A percentile compares a stretch with the other conserved stretches of the same genome.
Evolutionary conservation across 2,329 filamentous ascomycete genomes (phyloP).

Genomic region (Fusarium hostae): DNA sequence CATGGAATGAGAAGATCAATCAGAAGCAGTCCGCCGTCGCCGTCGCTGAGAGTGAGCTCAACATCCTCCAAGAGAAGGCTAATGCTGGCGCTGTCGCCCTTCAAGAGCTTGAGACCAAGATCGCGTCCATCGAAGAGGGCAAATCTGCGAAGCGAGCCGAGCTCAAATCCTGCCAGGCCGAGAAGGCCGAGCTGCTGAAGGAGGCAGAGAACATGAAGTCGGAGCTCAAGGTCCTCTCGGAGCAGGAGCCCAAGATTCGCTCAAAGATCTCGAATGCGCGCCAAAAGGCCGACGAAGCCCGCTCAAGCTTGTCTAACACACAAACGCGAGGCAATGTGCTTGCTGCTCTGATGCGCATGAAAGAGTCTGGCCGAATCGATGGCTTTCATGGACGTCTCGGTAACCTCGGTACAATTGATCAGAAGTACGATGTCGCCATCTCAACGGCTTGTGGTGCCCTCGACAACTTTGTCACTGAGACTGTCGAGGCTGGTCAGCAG

Average conservation of each 20-base stretch:
- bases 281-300: conserved; percentile 95
- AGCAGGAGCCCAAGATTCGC: conserved; percentile 84
- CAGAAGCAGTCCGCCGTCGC: conserved; percentile 94
- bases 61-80: conserved; percentile 89
- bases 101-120: conserved; percentile 84
- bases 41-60: conserved; percentile 92
- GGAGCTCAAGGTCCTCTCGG: conserved; percentile 76
- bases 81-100: conserved; percentile 87
- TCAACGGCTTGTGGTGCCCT: conserved; percentile 93
- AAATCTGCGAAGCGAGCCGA: conserved; percentile 77
- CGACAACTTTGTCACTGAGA: conserved; percentile 97
- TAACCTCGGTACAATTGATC: conserved; percentile 92
- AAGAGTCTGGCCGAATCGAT: conserved; percentile 95
- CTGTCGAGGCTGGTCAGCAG: conserved; percentile 94
- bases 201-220: conserved; percentile 77
- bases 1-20: conserved; percentile 97
- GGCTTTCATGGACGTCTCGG: conserved; percentile 96
- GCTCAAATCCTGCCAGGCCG: conserved; percentile 78
- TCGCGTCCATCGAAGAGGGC: conserved; percentile 76
- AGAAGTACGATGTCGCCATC: conserved; percentile 96
- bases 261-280: conserved; percentile 87
- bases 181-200: conserved; percentile 78
- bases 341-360: conserved; percentile 90
- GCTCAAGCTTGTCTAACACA: conserved; percentile 86
- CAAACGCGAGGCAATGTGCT: conserved; percentile 95